A percentile compares a stretch with the other conserved stretches of the same genome.
Evolutionary conservation across 1,139 yeast species (phyloP).

Genomic region (Spathaspora jeffriesii): DNA sequence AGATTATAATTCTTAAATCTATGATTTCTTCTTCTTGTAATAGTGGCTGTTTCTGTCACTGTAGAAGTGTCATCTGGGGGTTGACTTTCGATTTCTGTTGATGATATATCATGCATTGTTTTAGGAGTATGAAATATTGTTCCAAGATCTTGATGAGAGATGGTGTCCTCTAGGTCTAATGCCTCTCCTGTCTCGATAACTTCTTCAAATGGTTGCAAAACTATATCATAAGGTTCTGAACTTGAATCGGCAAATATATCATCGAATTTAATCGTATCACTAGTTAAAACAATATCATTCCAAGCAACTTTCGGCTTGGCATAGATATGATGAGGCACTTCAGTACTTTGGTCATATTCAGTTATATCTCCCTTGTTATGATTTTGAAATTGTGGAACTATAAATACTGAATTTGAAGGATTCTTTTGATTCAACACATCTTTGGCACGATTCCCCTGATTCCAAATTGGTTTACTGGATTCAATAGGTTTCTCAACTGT

Average conservation of each 20-base stretch:
- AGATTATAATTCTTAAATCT: constrained; percentile 4
- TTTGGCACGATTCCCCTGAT: constrained; percentile 15
- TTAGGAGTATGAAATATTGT: background rate
- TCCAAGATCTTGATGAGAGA: background rate
- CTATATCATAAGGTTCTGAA: background rate
- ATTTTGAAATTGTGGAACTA: constrained; percentile 25
- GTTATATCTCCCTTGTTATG: constrained; percentile 10
- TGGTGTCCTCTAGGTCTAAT: background rate
- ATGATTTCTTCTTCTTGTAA: background rate
- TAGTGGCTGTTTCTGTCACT: background rate
- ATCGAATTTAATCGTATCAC: background rate
- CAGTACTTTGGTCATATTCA: too few species aligned
- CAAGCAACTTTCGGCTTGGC: constrained; percentile 24
- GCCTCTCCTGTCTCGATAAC: background rate
- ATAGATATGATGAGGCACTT: constrained; percentile 15
- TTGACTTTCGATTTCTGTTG: background rate
- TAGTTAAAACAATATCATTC: constrained; percentile 4
- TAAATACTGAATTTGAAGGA: constrained; percentile 23
- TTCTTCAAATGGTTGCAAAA: background rate
- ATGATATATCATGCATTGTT: background rate
- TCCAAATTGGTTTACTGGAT: background rate
- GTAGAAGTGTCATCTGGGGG: background rate
- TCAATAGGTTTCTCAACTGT: background rate
- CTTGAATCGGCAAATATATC: background rate
- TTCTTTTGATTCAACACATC: constrained; percentile 20